Conservation (phyloP, 139 green algal genomes). For the Astrephomene gubernaculifera region DNA sequence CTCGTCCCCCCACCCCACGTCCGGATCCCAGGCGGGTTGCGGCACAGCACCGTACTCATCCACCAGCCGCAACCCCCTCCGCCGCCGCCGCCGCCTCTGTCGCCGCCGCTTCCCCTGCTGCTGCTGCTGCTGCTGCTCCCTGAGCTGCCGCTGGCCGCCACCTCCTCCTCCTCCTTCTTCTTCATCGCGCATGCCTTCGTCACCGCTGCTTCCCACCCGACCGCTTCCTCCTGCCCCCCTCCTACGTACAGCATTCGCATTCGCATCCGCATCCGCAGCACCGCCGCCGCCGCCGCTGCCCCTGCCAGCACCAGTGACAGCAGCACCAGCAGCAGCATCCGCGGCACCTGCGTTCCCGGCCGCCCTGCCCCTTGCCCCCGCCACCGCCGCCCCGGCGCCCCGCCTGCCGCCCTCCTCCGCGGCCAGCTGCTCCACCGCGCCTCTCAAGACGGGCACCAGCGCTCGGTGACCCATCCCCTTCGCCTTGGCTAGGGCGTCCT, state of each 20-base stretch:
- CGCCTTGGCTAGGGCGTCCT: too few species aligned
- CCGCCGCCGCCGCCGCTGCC: background rate
- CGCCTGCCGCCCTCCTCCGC: background rate
- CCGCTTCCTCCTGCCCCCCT: background rate
- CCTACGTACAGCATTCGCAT: background rate
- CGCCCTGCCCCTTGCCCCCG: background rate
- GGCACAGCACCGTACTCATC: slow-evolving; percentile 23
- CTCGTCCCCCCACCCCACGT: background rate
- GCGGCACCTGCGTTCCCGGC: background rate
- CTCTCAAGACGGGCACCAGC: background rate
- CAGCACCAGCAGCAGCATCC: background rate
- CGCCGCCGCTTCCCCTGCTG: background rate
- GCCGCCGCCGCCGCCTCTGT: background rate
- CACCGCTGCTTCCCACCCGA: background rate
- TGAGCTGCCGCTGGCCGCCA: background rate
- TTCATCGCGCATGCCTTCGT: background rate
- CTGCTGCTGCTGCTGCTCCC: background rate
- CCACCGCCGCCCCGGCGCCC: background rate
- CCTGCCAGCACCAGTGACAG: background rate
- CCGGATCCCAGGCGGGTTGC: background rate
- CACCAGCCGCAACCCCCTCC: background rate
- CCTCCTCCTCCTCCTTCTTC: background rate
- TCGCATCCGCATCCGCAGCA: background rate
- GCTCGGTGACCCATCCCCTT: too few species aligned
- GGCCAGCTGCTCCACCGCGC: background rate